phyloP scores from a whole-genome alignment of 768 basidiomycete species.

The Tylopilus sp. region DNA sequence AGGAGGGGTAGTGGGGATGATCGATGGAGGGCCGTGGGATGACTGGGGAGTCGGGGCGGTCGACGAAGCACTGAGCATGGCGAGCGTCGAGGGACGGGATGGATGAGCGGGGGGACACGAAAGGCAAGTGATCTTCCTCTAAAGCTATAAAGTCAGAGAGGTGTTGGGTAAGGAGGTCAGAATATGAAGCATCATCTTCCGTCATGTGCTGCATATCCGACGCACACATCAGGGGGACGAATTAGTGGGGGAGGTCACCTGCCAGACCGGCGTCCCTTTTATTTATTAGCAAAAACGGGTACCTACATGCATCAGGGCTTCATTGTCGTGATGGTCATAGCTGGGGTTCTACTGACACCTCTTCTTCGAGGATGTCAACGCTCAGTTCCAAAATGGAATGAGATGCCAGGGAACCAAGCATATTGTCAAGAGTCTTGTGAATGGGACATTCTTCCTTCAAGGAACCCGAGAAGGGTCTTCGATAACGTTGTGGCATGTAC shows the following conservation, averaged over 20 bases:
- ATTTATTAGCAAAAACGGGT: neutral
- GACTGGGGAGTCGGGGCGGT: slow-evolving; percentile 30
- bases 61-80: slow-evolving; percentile 8
- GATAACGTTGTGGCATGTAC: neutral
- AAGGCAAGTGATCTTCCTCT: slow-evolving; percentile 13
- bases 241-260: neutral
- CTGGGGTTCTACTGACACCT: neutral
- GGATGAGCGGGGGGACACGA: slow-evolving; percentile 24
- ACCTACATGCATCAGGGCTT: neutral
- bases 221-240: neutral
- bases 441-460: no score
- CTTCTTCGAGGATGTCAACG: neutral
- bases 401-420: no score
- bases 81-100: slow-evolving; percentile 7
- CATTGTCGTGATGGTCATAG: neutral
- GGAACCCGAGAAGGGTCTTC: neutral
- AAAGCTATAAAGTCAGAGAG: slow-evolving; percentile 30
- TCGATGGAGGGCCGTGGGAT: slow-evolving; percentile 27
- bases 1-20: slow-evolving; percentile 22
- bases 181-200: slow-evolving; percentile 31
- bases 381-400: no score
- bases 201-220: slow-evolving; percentile 21
- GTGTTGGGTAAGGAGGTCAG: slow-evolving; percentile 27
- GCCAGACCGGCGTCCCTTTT: neutral
- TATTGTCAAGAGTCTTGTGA: no score